A percentile compares a stretch with the other conserved stretches of the same genome.
Conservation (phyloP, 2,329 filamentous ascomycete genomes). For the Esteya vermicola region DNA sequence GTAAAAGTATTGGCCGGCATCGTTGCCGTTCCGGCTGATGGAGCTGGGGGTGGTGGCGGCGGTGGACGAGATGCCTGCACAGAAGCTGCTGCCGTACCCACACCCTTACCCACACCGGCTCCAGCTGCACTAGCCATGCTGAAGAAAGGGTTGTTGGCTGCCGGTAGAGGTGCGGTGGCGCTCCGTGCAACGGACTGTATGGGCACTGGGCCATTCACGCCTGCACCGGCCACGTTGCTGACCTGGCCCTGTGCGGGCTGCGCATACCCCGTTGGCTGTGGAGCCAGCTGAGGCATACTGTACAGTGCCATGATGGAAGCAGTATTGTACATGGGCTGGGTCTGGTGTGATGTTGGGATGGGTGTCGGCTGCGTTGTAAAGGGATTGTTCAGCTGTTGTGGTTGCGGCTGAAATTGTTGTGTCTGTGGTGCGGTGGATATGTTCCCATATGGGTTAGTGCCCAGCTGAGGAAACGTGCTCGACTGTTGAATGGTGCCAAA, state of each 20-base stretch:
- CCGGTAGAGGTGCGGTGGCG: constrained; percentile 17
- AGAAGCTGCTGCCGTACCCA: constrained; percentile 10
- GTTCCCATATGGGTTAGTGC: constrained; percentile 5
- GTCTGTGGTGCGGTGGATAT: neutral
- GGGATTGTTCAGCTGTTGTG: constrained; percentile 15
- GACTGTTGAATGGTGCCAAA: constrained; percentile 15
- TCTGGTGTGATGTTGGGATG: constrained; percentile 15
- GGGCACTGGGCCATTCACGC: constrained; percentile 15
- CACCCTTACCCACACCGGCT: no score
- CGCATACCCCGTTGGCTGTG: constrained; percentile 16
- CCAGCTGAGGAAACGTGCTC: constrained; percentile 5
- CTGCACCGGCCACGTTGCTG: constrained; percentile 6
- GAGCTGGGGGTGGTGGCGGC: constrained; percentile 5
- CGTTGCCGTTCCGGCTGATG: constrained; percentile 4
- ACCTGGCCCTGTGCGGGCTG: constrained; percentile 14
- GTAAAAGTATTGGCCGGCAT: constrained; percentile 8
- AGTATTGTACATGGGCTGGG: constrained; percentile 43
- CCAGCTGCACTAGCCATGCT: constrained; percentile 13
- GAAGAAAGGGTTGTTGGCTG: constrained; percentile 44
- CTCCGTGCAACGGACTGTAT: constrained; percentile 13
- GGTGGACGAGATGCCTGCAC: constrained; percentile 1
- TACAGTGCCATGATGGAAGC: constrained; percentile 65
- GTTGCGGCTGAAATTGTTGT: neutral
- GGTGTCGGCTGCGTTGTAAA: constrained; percentile 19
- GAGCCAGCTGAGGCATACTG: constrained; percentile 41